These are phyloP conservation scores for Phoma sp. DNA, from an alignment of 2,329 filamentous ascomycete genomes.

Conservation along the genomic window DNA sequence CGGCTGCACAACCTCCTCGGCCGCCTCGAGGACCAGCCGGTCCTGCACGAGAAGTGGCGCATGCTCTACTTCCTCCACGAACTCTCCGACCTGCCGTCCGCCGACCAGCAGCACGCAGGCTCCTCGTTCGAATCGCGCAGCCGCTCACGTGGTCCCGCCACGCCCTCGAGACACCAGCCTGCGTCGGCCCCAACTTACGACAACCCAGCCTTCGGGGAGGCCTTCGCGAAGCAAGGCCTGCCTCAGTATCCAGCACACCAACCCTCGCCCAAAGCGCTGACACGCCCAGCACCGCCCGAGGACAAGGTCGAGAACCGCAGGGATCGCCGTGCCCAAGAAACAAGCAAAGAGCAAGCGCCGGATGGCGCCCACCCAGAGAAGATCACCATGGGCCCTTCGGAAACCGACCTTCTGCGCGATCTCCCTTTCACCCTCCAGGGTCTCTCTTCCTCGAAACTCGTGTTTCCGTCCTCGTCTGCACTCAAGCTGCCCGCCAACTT, in stretches of 20 bases:
- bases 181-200: conserved; percentile 31
- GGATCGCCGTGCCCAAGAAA: conserved; percentile 36
- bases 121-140: conserved; percentile 21
- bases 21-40: conserved; percentile 85
- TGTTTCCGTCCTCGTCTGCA: conserved; percentile 73
- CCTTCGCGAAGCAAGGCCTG: conserved; percentile 57
- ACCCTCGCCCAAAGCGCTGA: conserved; percentile 37
- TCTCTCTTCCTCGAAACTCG: conserved; percentile 82
- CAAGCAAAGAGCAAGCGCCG: conserved; percentile 33
- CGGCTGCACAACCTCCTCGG: conserved; percentile 92
- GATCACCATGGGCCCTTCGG: conserved; percentile 45
- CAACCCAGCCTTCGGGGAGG: conserved; percentile 51
- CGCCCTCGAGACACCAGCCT: conserved; percentile 39
- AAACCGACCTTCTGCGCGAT: conserved; percentile 65
- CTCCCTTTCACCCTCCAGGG: conserved; percentile 93
- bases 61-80: conserved; percentile 91
- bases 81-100: conserved; percentile 67
- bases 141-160: conserved; percentile 32
- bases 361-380: conserved; percentile 22
- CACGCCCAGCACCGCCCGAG: conserved; percentile 23
- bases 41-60: conserved; percentile 94
- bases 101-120: conserved; percentile 13
- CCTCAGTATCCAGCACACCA: conserved; percentile 48
- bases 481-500: conserved; percentile 80
- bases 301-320: conserved; percentile 38